Base-by-base conservation (phyloP, 2,329 filamentous ascomycete genomes). In the Diplodia corticola region DNA sequence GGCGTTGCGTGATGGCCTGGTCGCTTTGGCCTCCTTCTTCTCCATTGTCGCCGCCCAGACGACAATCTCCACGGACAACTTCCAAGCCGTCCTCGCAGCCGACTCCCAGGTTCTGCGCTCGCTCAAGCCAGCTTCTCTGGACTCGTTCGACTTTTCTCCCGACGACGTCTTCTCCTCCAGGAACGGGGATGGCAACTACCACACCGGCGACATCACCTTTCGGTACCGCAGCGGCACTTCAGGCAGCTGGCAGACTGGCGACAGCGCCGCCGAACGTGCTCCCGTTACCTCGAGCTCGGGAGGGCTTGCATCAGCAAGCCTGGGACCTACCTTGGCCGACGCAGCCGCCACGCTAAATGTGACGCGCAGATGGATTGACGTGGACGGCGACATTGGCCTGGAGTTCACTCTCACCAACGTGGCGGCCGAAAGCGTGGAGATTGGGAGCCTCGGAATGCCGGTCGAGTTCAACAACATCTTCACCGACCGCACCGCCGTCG, bases 391-490 rank as follows among this genome's bases (percentile, higher is more conserved):
- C 67, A 71, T 88, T 2, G 82, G 79, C 5, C 74, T 88, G 3
- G 78, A 78, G 17, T 83, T 87, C 71, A 85, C 80, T 2, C 69
- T 87, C 22, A 77, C 76, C 10, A 88, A 87, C 67, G 73, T 73
- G 0, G 81, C 73, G 0, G 69, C 70, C 0, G 68, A 71, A 0
- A 67, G 75, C 0, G 65, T 88, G 2, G 85, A 88, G 67, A 73
- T 88, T 5, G 86, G 86, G 1, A 82, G 82, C 55, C 77, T 88
- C 1, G 86, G 86, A 0, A 82, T 88, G 60, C 86, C 86, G 0
- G 80, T 85, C 22, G 84, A 86, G 71, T 86, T 88, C 76, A 88
- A 88, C 75, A 88, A 83, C 72, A 87, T 88, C 69, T 88, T 88
- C 70, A 86, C 81, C 13, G 78, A 78, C 51, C 80, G 84, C 9